Conservation (phyloP, 148 eudicot species). For the Arbutus unedo region DNA sequence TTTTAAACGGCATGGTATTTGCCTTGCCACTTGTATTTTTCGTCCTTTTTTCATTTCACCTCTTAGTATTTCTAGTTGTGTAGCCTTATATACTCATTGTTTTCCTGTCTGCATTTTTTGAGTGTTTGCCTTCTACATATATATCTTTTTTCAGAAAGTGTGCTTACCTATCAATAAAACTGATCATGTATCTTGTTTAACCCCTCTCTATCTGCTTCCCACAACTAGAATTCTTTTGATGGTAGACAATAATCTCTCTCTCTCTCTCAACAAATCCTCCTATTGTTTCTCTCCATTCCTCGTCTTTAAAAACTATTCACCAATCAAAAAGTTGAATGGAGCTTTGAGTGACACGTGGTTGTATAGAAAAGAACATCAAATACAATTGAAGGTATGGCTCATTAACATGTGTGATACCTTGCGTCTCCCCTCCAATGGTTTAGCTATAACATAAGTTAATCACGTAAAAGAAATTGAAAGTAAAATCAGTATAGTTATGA, state of each 20-base stretch:
- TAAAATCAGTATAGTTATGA: not conserved
- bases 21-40: not conserved
- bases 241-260: constrained; percentile 14
- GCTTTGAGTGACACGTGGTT: not conserved
- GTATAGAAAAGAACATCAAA: not conserved
- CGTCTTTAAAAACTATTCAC: not conserved
- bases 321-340: not conserved
- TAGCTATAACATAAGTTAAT: not conserved
- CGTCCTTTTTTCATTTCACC: not conserved
- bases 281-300: not conserved
- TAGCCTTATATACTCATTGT: not conserved
- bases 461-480: not conserved
- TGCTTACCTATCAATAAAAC: not conserved
- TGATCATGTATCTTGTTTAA: not conserved
- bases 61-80: not conserved
- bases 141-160: not conserved
- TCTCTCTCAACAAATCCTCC: not conserved
- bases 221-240: not conserved
- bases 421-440: not conserved
- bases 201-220: not conserved
- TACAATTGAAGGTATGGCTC: not conserved
- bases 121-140: not conserved
- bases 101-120: not conserved
- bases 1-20: not conserved
- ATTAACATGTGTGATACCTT: not conserved